Percentiles rank a stretch among this genome's conserved stretches.
phyloP scores from a whole-genome alignment of 352 stramenopile genomes.

The Phytophthora sp. region DNA sequence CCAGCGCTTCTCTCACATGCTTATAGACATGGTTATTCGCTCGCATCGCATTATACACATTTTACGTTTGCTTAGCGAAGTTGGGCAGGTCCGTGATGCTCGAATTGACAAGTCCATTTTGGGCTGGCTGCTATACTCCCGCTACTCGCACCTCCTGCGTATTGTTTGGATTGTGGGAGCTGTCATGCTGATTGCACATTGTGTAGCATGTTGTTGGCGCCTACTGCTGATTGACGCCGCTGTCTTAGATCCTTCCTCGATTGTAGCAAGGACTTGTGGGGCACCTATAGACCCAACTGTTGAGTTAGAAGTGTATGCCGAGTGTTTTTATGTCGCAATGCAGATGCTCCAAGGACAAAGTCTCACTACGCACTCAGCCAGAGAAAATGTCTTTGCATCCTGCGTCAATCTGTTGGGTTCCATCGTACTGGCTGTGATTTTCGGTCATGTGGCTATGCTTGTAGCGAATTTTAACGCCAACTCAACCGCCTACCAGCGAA shows the following conservation, averaged over 20 bases:
- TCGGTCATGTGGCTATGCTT: conserved; percentile 63
- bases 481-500: conserved; percentile 54
- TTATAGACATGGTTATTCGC: conserved; percentile 27
- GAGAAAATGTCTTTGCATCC: conserved; percentile 47
- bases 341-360: conserved; percentile 50
- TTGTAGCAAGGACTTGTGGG: conserved; percentile 17
- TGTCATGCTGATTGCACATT: conserved; percentile 55
- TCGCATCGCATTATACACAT: conserved; percentile 38
- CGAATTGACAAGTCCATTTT: conserved; percentile 40
- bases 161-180: conserved; percentile 45
- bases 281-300: conserved; percentile 3
- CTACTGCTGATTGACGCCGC: conserved; percentile 17
- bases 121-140: conserved; percentile 53
- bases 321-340: conserved; percentile 49
- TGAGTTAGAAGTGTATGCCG: conserved; percentile 33
- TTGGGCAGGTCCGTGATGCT: conserved; percentile 23
- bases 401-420: conserved; percentile 50
- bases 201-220: conserved; percentile 57
- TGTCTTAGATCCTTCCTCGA: neutral
- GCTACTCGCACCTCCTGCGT: conserved; percentile 49
- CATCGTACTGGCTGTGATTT: conserved; percentile 59
- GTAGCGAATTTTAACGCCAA: conserved; percentile 66
- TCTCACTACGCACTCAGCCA: conserved; percentile 21
- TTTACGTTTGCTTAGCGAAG: conserved; percentile 30
- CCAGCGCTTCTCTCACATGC: conserved; percentile 9